Evolutionary conservation across 805 yeast species (phyloP).

Genomic region (Jamesozyma spencerorum): DNA sequence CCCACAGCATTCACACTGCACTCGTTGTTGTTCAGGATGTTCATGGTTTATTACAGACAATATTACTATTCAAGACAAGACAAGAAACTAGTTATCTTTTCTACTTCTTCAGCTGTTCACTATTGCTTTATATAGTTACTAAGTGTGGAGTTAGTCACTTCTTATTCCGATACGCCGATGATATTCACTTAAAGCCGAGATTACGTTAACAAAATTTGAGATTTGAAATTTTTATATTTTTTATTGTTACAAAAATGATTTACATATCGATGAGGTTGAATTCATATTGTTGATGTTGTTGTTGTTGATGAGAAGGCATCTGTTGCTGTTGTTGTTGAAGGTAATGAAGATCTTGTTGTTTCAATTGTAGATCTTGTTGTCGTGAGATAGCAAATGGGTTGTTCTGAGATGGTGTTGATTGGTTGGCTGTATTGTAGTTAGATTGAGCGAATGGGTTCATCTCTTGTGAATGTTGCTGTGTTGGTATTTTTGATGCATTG

Average conservation of each 20-base stretch:
- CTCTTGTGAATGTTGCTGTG: slow-evolving; percentile 3
- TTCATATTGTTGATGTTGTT: slow-evolving; percentile 7
- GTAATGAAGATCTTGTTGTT: not conserved
- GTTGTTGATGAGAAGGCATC: slow-evolving; percentile 11
- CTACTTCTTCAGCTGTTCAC: too few relatives aligned
- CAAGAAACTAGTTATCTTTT: too few relatives aligned
- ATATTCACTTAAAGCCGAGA: too few relatives aligned
- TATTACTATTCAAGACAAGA: too few relatives aligned
- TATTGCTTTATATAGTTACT: too few relatives aligned
- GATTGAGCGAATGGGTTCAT: slow-evolving; percentile 11
- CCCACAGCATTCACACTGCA: not conserved
- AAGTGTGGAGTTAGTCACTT: too few relatives aligned
- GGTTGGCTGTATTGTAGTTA: slow-evolving; percentile 5
- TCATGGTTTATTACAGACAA: too few relatives aligned
- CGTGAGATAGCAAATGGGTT: slow-evolving; percentile 3
- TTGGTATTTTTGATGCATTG: slow-evolving; percentile 7
- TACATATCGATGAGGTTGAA: slow-evolving; percentile 26
- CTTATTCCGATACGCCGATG: too few relatives aligned
- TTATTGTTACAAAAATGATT: not conserved
- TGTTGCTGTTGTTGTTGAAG: slow-evolving; percentile 1
- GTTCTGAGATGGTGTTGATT: not conserved
- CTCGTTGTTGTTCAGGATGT: not conserved
- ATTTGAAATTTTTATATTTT: not conserved
- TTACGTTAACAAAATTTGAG: not conserved
- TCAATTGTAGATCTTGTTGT: slow-evolving; percentile 2